Evolutionary conservation across 1,139 yeast genomes (phyloP).

Genomic region (Taphrina deformans): DNA sequence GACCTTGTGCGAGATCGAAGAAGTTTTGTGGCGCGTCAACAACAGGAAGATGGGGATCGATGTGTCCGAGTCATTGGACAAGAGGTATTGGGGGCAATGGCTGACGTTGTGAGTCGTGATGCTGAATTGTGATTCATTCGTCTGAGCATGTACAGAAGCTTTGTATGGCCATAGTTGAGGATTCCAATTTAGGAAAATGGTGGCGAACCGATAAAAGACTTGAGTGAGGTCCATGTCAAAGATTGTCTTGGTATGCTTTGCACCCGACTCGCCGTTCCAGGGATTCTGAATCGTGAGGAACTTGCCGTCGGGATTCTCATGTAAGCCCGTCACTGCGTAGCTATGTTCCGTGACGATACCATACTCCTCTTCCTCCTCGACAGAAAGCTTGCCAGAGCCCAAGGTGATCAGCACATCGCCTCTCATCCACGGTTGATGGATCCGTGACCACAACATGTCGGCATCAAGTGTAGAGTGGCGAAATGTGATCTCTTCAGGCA

Average conservation of each 20-base stretch:
- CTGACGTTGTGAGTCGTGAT: constrained; percentile 42
- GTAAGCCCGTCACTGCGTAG: constrained; percentile 55
- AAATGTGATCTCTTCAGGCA: constrained; percentile 62
- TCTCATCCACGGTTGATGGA: constrained; percentile 44
- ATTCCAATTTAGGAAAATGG: constrained; percentile 70
- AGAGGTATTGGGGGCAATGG: constrained; percentile 9
- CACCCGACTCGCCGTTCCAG: constrained; percentile 34
- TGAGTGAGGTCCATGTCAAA: constrained; percentile 44
- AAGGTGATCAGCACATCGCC: constrained; percentile 57
- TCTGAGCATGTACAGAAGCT: constrained; percentile 46
- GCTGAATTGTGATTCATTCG: constrained; percentile 42
- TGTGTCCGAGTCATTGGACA: neutral
- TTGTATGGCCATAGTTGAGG: constrained; percentile 47
- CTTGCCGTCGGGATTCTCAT: constrained; percentile 40
- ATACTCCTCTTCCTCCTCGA: constrained; percentile 47
- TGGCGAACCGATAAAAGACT: constrained; percentile 54
- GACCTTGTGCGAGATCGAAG: constrained; percentile 23
- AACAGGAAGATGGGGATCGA: neutral
- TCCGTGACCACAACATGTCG: constrained; percentile 47
- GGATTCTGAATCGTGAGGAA: constrained; percentile 57
- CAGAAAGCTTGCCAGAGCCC: constrained; percentile 62
- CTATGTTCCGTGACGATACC: constrained; percentile 66
- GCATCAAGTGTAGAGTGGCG: constrained; percentile 41
- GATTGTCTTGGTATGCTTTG: constrained; percentile 38
- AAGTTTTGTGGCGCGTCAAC: neutral